phyloP scores from a whole-genome alignment of 495 filamentous ascomycete species.

The Aspergillus incahuasiensis region DNA sequence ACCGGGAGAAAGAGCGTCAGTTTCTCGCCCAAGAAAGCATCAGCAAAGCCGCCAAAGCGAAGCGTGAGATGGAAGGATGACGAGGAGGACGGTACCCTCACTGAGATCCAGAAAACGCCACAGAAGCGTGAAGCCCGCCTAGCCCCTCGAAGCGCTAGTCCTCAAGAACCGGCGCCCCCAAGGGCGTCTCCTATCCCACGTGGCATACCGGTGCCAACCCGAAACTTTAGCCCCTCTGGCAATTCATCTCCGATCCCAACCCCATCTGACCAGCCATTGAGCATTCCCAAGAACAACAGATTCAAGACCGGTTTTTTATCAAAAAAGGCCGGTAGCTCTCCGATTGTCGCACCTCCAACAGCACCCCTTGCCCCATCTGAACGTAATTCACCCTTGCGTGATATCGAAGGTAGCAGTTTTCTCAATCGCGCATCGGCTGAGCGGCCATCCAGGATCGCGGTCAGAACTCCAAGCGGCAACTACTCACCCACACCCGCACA shows the following conservation, averaged over 20 bases:
- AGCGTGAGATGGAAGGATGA: conserved; percentile 93
- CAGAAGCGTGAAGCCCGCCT: conserved; percentile 47
- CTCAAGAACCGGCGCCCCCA: conserved; percentile 40
- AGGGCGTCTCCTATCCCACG: conserved; percentile 45
- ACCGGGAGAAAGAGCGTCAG: conserved; percentile 70
- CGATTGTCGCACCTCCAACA: conserved; percentile 55
- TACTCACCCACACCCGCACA: conserved; percentile 36
- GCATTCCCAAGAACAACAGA: conserved; percentile 57
- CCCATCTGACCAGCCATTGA: conserved; percentile 30
- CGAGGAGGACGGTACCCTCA: conserved; percentile 72
- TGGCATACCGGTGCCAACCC: conserved; percentile 38
- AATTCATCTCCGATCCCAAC: conserved; percentile 30
- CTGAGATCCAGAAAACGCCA: conserved; percentile 87
- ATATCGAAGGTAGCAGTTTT: conserved; percentile 57
- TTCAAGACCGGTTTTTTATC: conserved; percentile 90
- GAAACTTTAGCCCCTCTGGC: conserved; percentile 28
- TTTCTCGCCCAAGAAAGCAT: conserved; percentile 78
- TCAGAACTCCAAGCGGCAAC: conserved; percentile 46
- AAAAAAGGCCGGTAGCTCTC: conserved; percentile 65
- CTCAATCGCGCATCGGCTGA: conserved; percentile 51
- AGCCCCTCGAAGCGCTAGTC: conserved; percentile 46
- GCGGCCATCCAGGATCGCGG: conserved; percentile 44
- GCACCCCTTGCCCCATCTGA: conserved; percentile 55
- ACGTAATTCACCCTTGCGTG: conserved; percentile 60
- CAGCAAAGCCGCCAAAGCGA: conserved; percentile 59